These are phyloP conservation scores for Fusarium sp. DNA, from an alignment of 2,329 filamentous ascomycete species.

Conservation along the genomic window DNA sequence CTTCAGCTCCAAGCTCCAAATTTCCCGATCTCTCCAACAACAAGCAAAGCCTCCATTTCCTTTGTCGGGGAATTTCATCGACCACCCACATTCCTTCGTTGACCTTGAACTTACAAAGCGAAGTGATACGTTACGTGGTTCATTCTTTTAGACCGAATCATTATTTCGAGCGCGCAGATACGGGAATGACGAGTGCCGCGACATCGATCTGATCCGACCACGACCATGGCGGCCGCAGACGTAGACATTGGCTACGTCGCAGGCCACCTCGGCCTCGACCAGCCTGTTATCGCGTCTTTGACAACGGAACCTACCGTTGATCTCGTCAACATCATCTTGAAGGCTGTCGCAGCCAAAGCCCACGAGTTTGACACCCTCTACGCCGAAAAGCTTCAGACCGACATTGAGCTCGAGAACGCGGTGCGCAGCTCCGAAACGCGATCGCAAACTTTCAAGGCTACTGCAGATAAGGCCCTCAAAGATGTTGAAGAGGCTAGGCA, in stretches of 20 bases:
- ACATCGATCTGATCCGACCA: slow-evolving; percentile 44
- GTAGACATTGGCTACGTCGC: slow-evolving; percentile 81
- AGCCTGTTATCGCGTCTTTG: slow-evolving; percentile 71
- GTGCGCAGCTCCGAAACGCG: slow-evolving; percentile 86
- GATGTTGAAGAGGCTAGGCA: slow-evolving; percentile 85
- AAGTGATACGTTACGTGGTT: slow-evolving; percentile 6
- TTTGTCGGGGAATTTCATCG: slow-evolving; percentile 38
- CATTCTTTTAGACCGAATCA: neutral
- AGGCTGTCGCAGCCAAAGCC: slow-evolving; percentile 81
- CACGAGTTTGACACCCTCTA: slow-evolving; percentile 85
- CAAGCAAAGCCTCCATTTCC: slow-evolving; percentile 39
- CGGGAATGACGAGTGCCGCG: slow-evolving; percentile 48
- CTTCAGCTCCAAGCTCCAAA: slow-evolving; percentile 47
- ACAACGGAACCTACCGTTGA: slow-evolving; percentile 80
- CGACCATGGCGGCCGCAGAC: slow-evolving; percentile 58
- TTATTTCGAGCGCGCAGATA: slow-evolving; percentile 30
- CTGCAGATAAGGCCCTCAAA: slow-evolving; percentile 84
- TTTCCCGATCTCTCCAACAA: slow-evolving; percentile 44
- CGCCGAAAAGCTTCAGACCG: slow-evolving; percentile 87
- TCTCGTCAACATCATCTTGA: slow-evolving; percentile 80
- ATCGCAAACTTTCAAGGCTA: slow-evolving; percentile 82
- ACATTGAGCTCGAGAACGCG: slow-evolving; percentile 93
- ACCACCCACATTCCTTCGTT: slow-evolving; percentile 31
- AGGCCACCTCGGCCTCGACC: slow-evolving; percentile 76
- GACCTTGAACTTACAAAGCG: slow-evolving; percentile 1